Evolutionary conservation across 2,329 filamentous ascomycete species (phyloP), one percentile per base, ranked within the genome.

Genomic region (Dryadomyces sulphureus): DNA sequence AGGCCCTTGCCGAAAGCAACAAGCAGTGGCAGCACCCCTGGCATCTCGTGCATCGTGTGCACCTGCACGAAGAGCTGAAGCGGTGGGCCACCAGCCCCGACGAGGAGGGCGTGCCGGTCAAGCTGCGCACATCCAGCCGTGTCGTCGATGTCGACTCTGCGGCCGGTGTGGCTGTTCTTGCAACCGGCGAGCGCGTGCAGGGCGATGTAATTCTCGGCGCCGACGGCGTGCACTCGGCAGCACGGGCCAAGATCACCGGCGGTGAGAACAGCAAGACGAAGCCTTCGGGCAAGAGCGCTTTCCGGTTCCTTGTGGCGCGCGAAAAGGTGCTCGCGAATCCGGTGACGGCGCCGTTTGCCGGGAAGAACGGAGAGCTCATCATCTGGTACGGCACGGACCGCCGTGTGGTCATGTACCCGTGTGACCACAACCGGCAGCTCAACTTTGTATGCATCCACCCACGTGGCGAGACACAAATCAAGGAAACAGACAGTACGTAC

Each of bases 361-460:
- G 59, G 34, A 50, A 53, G 5, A 43, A 54, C 5, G 56, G 57
- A 38, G 50, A 57, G 14, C 50, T 68, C 16, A 52, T 50, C 0
- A 61, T 71, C 30, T 69, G 65, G 62, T 65, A 59, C 45, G 64
- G 59, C 0, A 45, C 55, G 0, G 67, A 71, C 44, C 56, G 66
- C 17, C 59, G 69, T 16, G 50, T 72, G 4, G 60, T 72, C 43
- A 61, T 69, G 55, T 73, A 72, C 50, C 68, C 69, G 0, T 70
- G 65, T 51, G 60, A 61, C 6, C 50, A 66, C 45, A 69, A 70
- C 46, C 55, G 60, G 8, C 51, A 60, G 11, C 55, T 72, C 45
- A 73, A 73, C 53, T 67, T 75, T 50, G 68, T 72, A 1, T 66
- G 64, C 38, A 68, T 77, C 14, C 70, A 77, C 48, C 71, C 73